Conservation (phyloP, 345 rosid species). For the Jatropha curcas region DNA sequence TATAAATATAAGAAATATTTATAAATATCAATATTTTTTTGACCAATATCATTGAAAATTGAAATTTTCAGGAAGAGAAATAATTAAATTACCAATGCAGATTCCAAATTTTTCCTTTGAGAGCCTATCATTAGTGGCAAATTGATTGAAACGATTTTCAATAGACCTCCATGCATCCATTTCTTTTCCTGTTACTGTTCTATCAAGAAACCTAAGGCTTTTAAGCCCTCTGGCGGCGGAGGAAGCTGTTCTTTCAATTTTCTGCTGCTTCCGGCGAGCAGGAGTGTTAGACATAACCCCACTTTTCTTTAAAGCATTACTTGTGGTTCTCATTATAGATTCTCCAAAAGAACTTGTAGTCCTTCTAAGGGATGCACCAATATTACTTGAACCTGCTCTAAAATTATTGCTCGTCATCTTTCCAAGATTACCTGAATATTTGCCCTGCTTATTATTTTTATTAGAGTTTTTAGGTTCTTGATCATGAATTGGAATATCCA, state of each 20-base stretch:
- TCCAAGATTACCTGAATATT: neutral
- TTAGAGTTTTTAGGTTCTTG: neutral
- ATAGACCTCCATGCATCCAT: conserved; percentile 79
- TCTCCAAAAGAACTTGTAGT: conserved; percentile 28
- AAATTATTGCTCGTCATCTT: neutral
- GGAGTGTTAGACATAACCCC: conserved; percentile 24
- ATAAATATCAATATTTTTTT: no score
- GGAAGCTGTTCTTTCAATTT: conserved; percentile 55
- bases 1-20: neutral
- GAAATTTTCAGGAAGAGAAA: no score
- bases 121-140: conserved; percentile 57
- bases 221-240: conserved; percentile 72
- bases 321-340: conserved; percentile 39
- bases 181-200: conserved; percentile 72
- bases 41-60: no score
- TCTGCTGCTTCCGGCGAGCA: conserved; percentile 27
- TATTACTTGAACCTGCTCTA: conserved; percentile 1
- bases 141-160: conserved; percentile 71
- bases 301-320: conserved; percentile 44
- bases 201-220: conserved; percentile 79
- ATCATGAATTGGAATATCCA: conserved; percentile 35
- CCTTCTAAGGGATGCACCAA: conserved; percentile 24
- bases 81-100: conserved; percentile 55
- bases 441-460: neutral
- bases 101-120: conserved; percentile 67